phyloP scores from a whole-genome alignment of 2,329 filamentous ascomycete species.

The Coniochaeta sp. region DNA sequence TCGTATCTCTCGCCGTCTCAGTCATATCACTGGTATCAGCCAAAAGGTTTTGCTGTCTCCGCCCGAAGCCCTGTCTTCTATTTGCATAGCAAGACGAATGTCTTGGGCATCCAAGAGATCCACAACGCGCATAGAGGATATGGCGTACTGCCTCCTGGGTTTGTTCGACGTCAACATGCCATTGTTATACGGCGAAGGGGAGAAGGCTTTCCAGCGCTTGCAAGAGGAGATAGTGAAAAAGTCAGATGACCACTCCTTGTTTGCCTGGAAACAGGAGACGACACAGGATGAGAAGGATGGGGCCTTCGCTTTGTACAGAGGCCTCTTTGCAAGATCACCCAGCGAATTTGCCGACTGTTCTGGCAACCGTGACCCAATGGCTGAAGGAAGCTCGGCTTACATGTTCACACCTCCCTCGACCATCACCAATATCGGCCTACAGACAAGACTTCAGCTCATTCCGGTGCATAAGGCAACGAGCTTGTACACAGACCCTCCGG shows the following conservation, averaged over 20 bases:
- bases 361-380: background rate
- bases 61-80: background rate
- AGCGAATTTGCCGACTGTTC: background rate
- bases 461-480: background rate
- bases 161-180: conserved; percentile 4
- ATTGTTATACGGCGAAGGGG: background rate
- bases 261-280: background rate
- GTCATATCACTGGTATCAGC: background rate
- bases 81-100: conserved; percentile 5
- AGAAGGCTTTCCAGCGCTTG: background rate
- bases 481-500: background rate
- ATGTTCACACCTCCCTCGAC: background rate
- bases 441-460: background rate
- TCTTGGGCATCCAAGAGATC: background rate
- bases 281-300: background rate
- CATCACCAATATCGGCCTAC: background rate
- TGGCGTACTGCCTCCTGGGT: conserved; percentile 1
- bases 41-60: background rate
- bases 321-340: background rate
- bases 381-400: background rate
- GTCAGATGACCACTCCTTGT: background rate
- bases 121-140: background rate
- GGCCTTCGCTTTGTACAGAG: background rate
- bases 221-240: conserved; percentile 1
- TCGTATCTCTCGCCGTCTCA: background rate